phyloP scores from a whole-genome alignment of 2,329 filamentous ascomycete species.

The Colletotrichum lindemuthianum region DNA sequence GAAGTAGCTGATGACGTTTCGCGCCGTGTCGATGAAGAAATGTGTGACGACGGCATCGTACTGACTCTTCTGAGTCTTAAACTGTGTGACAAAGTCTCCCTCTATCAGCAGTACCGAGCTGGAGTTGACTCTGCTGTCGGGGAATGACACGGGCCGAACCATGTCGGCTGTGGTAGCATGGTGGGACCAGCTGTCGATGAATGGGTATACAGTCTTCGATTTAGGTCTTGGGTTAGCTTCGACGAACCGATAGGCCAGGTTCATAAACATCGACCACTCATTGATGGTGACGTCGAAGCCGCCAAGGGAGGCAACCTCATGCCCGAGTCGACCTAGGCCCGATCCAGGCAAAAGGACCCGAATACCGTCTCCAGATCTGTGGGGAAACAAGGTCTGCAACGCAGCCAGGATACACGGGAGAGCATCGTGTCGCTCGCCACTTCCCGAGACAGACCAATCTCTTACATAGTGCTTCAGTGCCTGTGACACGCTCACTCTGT shows the following conservation, averaged over 20 bases:
- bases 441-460: constrained; percentile 63
- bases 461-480: constrained; percentile 66
- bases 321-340: constrained; percentile 61
- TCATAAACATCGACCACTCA: constrained; percentile 69
- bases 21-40: constrained; percentile 70
- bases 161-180: constrained; percentile 60
- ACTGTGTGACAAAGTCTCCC: constrained; percentile 63
- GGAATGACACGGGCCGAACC: constrained; percentile 56
- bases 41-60: constrained; percentile 65
- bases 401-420: constrained; percentile 52
- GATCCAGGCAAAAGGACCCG: constrained; percentile 62
- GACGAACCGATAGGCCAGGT: constrained; percentile 62
- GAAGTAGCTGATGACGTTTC: constrained; percentile 64
- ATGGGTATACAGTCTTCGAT: constrained; percentile 56
- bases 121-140: constrained; percentile 49
- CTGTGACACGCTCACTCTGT: constrained; percentile 61
- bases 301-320: constrained; percentile 58
- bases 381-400: constrained; percentile 45
- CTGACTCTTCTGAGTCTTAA: constrained; percentile 39
- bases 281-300: constrained; percentile 63
- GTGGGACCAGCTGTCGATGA: constrained; percentile 66
- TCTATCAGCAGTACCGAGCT: constrained; percentile 59
- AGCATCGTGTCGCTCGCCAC: constrained; percentile 54
- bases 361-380: constrained; percentile 37
- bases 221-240: constrained; percentile 43